Base-by-base conservation (phyloP, 2,329 filamentous ascomycete genomes). In the Trichophyton schoenleinii region DNA sequence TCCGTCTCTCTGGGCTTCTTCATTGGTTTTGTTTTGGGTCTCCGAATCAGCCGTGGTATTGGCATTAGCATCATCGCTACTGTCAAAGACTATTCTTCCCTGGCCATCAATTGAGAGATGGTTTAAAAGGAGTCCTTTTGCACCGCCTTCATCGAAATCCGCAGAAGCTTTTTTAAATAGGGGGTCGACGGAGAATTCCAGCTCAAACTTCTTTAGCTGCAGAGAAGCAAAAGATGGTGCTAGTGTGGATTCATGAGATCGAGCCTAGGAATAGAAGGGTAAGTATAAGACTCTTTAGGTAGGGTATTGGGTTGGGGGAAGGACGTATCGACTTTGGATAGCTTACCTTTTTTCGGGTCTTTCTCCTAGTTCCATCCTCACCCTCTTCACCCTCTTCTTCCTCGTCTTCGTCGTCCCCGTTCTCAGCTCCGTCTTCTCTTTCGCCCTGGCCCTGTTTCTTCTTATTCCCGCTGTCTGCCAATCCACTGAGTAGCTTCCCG, bases 91-190 rank as follows among this genome's bases (percentile, higher is more conserved):
- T 64, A 99, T 99, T 41, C 92, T 84, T 48, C 94, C 94, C 65
- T 90, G 85, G 1, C 84, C 83, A 73, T 99, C 94, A 66, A 99
- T 96, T 70, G 92, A 89, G n/a, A 99, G 80, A 74, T 99, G 92
- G 70, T 99, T 99, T 36, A 99, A 81, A 20, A 99, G 80, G 48
- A 99, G 80, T 20, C 94, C 94, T 74, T 97, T 99, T 61, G 94
- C 94, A 61, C 94, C 94, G 20, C 94, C 94, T 76, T 99, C 94
- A 71, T 99, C 94, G 66, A 99, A 99, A 76, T 99, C 94, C 49
- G 94, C 94, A 4, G 92, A 95, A 0, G 92, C 92, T 71, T 99
- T 99, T 71, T 99, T 99, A 82, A 99, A 99, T n/a, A 99, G 77
- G 1, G 94, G 94, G 70, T 99, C 94, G 3, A 99, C 92, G 0